These are phyloP conservation scores for Colletotrichum endophyticum DNA, from an alignment of 2,329 filamentous ascomycete species.

Conservation along the genomic window DNA sequence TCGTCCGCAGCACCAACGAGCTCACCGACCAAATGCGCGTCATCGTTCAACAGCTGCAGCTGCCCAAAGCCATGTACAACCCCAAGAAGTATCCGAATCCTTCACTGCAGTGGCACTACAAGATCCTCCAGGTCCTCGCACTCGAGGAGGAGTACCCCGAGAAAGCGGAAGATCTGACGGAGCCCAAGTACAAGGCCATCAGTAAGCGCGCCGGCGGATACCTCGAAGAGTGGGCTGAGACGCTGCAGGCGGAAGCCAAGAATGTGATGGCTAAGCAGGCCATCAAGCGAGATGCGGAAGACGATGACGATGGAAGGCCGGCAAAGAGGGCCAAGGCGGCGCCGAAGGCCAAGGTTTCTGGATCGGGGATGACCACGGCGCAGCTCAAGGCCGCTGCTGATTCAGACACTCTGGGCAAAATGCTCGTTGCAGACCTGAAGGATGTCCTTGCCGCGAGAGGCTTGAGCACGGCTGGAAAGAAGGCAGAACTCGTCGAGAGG, in stretches of 20 bases:
- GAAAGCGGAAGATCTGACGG: conserved; percentile 74
- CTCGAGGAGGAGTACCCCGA: conserved; percentile 90
- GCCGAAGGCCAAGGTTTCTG: conserved; percentile 31
- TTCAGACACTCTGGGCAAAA: conserved; percentile 53
- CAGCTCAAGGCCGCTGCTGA: conserved; percentile 52
- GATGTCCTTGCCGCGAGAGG: conserved; percentile 52
- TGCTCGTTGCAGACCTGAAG: conserved; percentile 60
- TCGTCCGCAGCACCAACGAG: conserved; percentile 65
- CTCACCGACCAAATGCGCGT: conserved; percentile 83
- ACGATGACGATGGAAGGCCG: conserved; percentile 46
- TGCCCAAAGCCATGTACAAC: conserved; percentile 85
- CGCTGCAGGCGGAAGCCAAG: conserved; percentile 63
- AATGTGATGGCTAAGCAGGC: conserved; percentile 41
- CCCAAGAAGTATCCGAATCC: conserved; percentile 91
- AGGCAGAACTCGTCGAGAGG: conserved; percentile 59
- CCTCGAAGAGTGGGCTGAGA: conserved; percentile 76
- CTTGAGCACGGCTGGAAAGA: conserved; percentile 54
- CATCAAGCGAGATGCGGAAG: conserved; percentile 58
- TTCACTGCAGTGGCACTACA: conserved; percentile 95
- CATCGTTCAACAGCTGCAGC: conserved; percentile 83
- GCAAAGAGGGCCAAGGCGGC: conserved; percentile 49
- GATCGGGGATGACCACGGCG: conserved; percentile 43
- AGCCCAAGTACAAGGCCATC: conserved; percentile 86
- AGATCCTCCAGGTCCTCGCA: conserved; percentile 87
- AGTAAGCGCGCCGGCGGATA: conserved; percentile 85